Base-by-base conservation (phyloP, 2,329 filamentous ascomycete species). In the Aspergillus uvarum region DNA sequence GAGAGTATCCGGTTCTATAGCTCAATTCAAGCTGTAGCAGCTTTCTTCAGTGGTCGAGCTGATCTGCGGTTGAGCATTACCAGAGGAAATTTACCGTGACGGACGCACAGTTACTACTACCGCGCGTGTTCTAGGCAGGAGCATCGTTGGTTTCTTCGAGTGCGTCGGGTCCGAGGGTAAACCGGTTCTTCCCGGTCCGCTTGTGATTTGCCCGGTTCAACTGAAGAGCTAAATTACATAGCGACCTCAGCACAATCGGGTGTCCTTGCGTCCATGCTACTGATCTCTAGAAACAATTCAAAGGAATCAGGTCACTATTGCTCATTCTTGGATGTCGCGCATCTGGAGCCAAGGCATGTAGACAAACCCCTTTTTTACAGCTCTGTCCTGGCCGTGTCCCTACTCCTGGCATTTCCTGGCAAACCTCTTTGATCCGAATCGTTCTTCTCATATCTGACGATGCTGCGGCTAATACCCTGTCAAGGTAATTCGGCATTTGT, bases 81-180 rank as follows among this genome's bases (percentile, higher is more conserved):
- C 21, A 44, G 38, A 19, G 14, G 14, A 19, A 44, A 48, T 48
- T 21, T 32, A 24, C 53, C 32, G 47, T 48, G 32, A 35, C 47
- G 53, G 53, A 29, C 3, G 53, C 42, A 55, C 42, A 55, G 32
- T 19, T 55, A 19, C 44, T 16, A 55, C 53, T 55, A 47, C 42
- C 31, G 44, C 53, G 53, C 53, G 53, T 55, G 53, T 55, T 47
- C 31, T 48, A 55, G 53, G 42, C 29, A 47, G 47, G 6, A 48
- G 44, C 42, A 47, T 55, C 42, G 16, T 55, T 16, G 21, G 19
- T 21, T 35, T 44, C 32, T 26, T n/a, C 21, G 14, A 26, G 24
- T 47, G 21, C 29, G 26, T 55, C 53, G 53, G 53, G 29, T 21
- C 53, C 53, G 53, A 55, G 31, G 47, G 26, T 48, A 48, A 7